Conservation (phyloP, 768 basidiomycete species). For the Leccinum sublutescens region DNA sequence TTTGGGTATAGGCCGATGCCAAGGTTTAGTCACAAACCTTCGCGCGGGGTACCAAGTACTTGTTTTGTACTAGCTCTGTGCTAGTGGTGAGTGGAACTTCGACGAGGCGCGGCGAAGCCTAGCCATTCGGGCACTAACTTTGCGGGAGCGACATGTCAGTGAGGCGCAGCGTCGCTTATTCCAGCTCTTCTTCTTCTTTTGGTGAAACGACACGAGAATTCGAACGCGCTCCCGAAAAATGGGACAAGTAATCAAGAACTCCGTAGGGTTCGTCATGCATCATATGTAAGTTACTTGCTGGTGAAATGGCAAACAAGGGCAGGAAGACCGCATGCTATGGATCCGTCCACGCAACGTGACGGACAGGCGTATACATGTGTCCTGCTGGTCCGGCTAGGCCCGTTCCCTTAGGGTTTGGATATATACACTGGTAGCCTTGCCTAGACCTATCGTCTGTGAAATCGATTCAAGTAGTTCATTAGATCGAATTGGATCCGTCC, state of each 20-base stretch:
- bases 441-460: background rate
- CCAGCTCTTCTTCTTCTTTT: background rate
- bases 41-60: background rate
- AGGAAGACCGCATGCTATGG: no score
- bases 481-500: conserved; percentile 15
- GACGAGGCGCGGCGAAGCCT: conserved; percentile 3
- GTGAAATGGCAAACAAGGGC: background rate
- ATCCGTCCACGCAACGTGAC: background rate
- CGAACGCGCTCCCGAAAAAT: background rate
- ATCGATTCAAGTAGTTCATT: background rate
- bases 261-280: background rate
- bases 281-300: background rate
- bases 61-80: background rate
- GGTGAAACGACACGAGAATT: background rate
- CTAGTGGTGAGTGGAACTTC: background rate
- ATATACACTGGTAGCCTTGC: background rate
- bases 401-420: background rate
- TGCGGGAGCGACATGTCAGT: background rate
- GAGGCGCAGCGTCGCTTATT: background rate
- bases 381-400: background rate
- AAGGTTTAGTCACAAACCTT: background rate
- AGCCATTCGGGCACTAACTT: background rate
- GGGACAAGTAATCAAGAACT: background rate
- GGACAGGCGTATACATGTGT: no score
- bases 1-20: background rate